These are phyloP conservation scores for Leptographium lundbergii DNA, from an alignment of 2,329 filamentous ascomycete genomes.

Conservation along the genomic window DNA sequence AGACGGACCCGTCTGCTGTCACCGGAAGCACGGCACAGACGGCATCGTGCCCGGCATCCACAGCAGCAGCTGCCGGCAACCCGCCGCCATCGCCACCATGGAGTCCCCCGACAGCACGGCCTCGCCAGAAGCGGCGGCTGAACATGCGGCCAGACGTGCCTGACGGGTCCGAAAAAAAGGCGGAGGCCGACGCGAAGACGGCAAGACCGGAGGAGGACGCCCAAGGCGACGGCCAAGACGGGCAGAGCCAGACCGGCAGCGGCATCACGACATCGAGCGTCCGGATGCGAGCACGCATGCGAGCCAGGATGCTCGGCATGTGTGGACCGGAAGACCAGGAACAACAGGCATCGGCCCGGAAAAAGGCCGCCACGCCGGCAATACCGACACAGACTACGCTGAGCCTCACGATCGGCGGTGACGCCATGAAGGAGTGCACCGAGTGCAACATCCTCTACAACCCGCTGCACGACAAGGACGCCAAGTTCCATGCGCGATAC, in stretches of 20 bases:
- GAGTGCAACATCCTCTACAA: slow-evolving; percentile 32
- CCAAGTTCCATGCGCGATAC: slow-evolving; percentile 25
- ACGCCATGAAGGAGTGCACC: slow-evolving; percentile 24
- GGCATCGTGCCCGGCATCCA: too few relatives aligned
- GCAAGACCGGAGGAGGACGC: not conserved
- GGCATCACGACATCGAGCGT: slow-evolving; percentile 4
- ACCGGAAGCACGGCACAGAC: not conserved
- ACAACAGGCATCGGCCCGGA: not conserved
- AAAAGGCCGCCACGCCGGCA: not conserved
- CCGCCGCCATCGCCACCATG: slow-evolving; percentile 2
- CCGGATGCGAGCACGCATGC: slow-evolving; percentile 5
- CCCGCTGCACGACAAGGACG: slow-evolving; percentile 29
- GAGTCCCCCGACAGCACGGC: not conserved
- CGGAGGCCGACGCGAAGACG: not conserved
- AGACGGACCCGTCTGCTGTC: not conserved
- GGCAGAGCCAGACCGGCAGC: not conserved
- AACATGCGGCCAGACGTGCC: slow-evolving; percentile 7
- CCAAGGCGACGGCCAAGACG: not conserved
- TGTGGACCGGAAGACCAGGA: not conserved
- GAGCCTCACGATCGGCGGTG: slow-evolving; percentile 20
- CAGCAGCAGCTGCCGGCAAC: not conserved
- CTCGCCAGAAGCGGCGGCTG: slow-evolving; percentile 11
- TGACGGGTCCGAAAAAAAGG: not conserved
- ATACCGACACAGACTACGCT: slow-evolving; percentile 25
- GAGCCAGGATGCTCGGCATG: slow-evolving; percentile 2